Percentiles rank a stretch among this genome's conserved stretches.
Conservation (phyloP, 805 yeast genomes). For the Candida quercuum region DNA sequence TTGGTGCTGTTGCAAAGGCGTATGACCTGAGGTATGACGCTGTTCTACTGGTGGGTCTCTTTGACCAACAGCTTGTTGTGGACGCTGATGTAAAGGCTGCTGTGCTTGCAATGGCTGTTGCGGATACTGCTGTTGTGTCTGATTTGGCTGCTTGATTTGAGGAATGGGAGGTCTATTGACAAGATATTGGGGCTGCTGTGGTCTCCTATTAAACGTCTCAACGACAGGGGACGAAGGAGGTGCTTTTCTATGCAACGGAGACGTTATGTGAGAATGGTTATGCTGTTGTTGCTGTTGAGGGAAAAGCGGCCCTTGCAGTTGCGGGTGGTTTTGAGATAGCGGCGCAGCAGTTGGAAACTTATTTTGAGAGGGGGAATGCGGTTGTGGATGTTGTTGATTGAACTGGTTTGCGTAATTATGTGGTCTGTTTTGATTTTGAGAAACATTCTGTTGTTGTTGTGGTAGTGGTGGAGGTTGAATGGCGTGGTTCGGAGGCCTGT, state of each 20-base stretch:
- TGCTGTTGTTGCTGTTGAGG: conserved; percentile 19
- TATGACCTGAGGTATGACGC: neutral
- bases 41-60: no score
- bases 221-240: conserved; percentile 2
- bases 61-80: conserved; percentile 15
- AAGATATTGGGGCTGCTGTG: no score
- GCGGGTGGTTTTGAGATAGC: no score
- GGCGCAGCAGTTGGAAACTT: no score
- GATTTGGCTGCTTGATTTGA: conserved; percentile 3
- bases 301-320: no score
- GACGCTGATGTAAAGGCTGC: conserved; percentile 18
- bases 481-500: neutral
- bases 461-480: conserved; percentile 2
- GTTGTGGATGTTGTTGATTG: conserved; percentile 1
- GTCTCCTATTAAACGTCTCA: no score
- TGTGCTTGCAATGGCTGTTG: conserved; percentile 2
- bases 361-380: conserved; percentile 6
- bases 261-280: no score
- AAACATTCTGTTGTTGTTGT: conserved; percentile 4
- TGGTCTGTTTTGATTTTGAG: conserved; percentile 1
- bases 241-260: conserved; percentile 7
- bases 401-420: neutral
- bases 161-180: no score
- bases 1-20: neutral
- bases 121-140: no score